Conservation (phyloP, 2,329 filamentous ascomycete species). For the Neofusicoccum kwambonambiense region DNA sequence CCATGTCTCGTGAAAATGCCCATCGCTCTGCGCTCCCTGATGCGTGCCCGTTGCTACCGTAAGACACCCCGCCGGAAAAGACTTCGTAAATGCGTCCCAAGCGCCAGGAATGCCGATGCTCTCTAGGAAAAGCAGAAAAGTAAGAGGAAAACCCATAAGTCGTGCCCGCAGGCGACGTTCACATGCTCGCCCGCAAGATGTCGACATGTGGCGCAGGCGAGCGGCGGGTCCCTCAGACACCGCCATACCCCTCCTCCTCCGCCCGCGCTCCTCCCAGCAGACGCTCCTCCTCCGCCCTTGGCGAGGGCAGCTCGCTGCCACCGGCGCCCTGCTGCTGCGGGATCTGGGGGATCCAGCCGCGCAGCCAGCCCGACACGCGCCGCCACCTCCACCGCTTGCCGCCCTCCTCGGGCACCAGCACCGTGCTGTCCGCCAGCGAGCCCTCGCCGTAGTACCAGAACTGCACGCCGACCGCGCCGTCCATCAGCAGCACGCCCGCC, state of each 20-base stretch:
- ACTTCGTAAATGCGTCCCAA: background rate
- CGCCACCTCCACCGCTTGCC: conserved; percentile 53
- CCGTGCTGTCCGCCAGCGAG: conserved; percentile 45
- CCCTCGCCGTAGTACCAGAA: conserved; percentile 59
- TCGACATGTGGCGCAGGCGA: background rate
- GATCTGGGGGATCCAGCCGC: conserved; percentile 58
- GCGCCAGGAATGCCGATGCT: conserved; percentile 8
- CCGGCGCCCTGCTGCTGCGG: background rate
- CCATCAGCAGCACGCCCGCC: conserved; percentile 61
- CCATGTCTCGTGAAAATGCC: conserved; percentile 4
- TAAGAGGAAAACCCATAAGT: background rate
- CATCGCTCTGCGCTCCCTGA: background rate
- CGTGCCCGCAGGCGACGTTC: background rate
- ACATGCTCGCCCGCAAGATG: background rate
- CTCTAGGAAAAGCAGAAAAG: background rate
- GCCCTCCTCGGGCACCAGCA: conserved; percentile 41
- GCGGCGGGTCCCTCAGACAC: conserved; percentile 3
- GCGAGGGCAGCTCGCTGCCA: background rate
- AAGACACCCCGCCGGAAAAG: background rate
- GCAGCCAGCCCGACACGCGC: conserved; percentile 63
- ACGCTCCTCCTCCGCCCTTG: conserved; percentile 8
- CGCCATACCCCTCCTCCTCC: conserved; percentile 10
- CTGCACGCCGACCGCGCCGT: conserved; percentile 62
- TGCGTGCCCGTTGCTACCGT: background rate
- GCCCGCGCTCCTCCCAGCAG: conserved; percentile 6